phyloP scores from a whole-genome alignment of 106 monocot species.

The Vanilla planifolia region DNA sequence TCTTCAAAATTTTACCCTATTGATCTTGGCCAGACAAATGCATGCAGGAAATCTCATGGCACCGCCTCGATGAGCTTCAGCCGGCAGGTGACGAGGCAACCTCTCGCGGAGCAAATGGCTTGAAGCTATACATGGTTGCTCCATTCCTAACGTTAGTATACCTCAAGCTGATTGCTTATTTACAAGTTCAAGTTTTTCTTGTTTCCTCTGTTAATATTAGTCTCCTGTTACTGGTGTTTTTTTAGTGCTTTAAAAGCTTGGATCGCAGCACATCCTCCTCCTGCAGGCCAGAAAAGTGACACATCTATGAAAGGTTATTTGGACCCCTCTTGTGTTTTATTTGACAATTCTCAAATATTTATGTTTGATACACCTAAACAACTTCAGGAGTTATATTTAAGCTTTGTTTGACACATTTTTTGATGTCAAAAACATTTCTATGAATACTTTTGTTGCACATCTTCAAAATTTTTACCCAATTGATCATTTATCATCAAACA shows the following conservation, averaged over 20 bases:
- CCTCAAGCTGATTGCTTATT: not conserved
- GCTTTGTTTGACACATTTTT: no score
- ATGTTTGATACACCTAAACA: no score
- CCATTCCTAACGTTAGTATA: slow-evolving; percentile 77
- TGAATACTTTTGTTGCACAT: no score
- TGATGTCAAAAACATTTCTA: no score
- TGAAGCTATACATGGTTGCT: slow-evolving; percentile 99
- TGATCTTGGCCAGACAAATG: not conserved
- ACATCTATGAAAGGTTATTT: slow-evolving; percentile 49
- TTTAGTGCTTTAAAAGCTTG: slow-evolving; percentile 72
- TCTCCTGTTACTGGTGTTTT: not conserved
- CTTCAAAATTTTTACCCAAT: no score
- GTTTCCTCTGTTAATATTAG: slow-evolving; percentile 1
- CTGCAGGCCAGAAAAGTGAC: slow-evolving; percentile 41
- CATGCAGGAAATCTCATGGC: slow-evolving; percentile 94
- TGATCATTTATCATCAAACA: no score
- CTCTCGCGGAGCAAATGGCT: slow-evolving; percentile 70
- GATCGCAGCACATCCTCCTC: slow-evolving; percentile 53
- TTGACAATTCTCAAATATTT: no score
- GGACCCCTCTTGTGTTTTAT: not conserved
- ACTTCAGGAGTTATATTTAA: no score
- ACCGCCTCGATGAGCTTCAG: slow-evolving; percentile 69
- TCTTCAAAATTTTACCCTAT: no score
- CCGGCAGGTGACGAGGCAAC: slow-evolving; percentile 66
- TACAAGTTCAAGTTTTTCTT: not conserved